Base-by-base conservation (phyloP, 164 flowering plant genomes). In the Chimonanthus salicifolius region DNA sequence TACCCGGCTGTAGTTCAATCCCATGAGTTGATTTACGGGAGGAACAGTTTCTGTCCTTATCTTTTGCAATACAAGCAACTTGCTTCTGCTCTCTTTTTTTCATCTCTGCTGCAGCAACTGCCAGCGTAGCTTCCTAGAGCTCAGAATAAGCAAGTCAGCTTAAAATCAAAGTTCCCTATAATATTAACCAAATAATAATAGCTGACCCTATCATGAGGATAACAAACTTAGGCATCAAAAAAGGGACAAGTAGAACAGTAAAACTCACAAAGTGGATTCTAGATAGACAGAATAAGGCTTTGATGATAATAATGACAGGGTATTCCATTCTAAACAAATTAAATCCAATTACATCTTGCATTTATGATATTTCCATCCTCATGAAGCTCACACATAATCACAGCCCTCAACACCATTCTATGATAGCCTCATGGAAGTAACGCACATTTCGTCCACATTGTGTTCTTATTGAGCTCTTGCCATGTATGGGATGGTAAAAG, bases 61-160 rank as follows among this genome's bases (percentile, higher is more conserved):
- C 78, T 67, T 64, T 50, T 69, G 47, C 64, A 77, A 60, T 63
- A 67, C 47, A 67, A 69, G 75, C 64, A 79, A 80, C 76, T 68
- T 74, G 80, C 69, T 78, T 88, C 72, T 84, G 85, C 77, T 86
- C 89, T 78, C 89, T 86, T 78, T 86, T 89, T 83, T 85, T 81
- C 83, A 79, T 84, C 75, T 86, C 88, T 15, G 75, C 91, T 18
- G 87, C 95, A 81, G 87, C 98, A 83, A 92, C 90, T 16, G 97
- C 94, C 20, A 80, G 75, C 50, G 97, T 88, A 72, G 94, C 97
- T 78, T 92, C 95, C 98, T 93, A 70, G 21, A 74, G 67, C 65
- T 49, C 75, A 66, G 20, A 63, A 67, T 18, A 69, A 54, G 21
- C 45, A 47, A 6, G 71, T 68, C 4, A 77, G 48, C 15, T 11